Conservation (phyloP, 176 grass and related monocot genomes). For the Neostapfia colusana region DNA sequence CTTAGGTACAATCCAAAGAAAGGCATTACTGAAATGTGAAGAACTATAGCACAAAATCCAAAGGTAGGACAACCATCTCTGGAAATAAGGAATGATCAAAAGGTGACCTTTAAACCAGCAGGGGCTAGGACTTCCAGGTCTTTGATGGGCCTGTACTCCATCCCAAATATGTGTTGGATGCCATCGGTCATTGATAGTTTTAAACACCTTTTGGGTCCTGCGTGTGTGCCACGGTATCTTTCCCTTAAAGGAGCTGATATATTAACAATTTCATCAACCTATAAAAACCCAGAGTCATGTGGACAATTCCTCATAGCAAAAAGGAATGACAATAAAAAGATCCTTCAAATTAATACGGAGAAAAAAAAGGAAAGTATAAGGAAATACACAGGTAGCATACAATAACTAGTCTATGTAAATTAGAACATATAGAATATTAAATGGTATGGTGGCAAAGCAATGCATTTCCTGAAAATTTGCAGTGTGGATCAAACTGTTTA, state of each 20-base stretch:
- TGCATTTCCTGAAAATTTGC: background rate
- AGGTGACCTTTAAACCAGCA: constrained; percentile 82
- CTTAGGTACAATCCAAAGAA: background rate
- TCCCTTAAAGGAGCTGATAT: constrained; percentile 77
- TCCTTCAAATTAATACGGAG: background rate
- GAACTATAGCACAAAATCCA: background rate
- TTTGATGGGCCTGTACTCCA: constrained; percentile 89
- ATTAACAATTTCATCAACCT: constrained; percentile 95
- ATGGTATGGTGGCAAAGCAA: background rate
- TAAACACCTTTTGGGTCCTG: constrained; percentile 73
- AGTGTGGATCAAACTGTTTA: background rate
- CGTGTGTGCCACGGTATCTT: constrained; percentile 61
- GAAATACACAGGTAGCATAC: background rate
- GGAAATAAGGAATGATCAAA: constrained; percentile 19
- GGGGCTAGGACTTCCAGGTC: constrained; percentile 79
- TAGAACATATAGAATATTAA: background rate
- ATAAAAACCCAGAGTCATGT: constrained; percentile 34
- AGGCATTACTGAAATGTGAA: background rate
- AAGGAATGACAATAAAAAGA: background rate
- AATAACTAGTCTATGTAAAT: background rate
- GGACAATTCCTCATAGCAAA: background rate
- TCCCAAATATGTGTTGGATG: constrained; percentile 65
- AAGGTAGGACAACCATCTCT: constrained; percentile 20
- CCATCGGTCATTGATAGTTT: constrained; percentile 97
- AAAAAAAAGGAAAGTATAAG: constrained; percentile 2